These are phyloP conservation scores for Paraphaeosphaeria minitans DNA, from an alignment of 2,329 filamentous ascomycete genomes.

Conservation along the genomic window DNA sequence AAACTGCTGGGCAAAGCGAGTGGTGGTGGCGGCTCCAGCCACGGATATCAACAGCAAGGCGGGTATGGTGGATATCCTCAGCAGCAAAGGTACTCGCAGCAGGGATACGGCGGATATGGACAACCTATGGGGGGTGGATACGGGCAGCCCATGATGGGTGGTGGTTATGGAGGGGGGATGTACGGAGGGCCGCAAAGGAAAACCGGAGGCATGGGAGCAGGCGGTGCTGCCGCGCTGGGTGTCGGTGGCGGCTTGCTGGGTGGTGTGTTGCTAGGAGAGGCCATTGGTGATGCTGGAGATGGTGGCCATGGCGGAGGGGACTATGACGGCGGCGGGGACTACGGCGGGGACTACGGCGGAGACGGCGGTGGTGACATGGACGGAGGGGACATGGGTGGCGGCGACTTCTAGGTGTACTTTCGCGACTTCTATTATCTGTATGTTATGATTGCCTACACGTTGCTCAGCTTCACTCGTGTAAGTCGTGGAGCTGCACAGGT, in stretches of 20 bases:
- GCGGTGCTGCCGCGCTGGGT: slow-evolving; percentile 77
- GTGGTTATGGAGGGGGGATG: slow-evolving; percentile 32
- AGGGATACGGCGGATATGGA: slow-evolving; percentile 17
- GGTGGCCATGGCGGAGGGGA: slow-evolving; percentile 20
- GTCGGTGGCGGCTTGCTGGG: slow-evolving; percentile 81
- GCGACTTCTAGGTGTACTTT: slow-evolving; percentile 25
- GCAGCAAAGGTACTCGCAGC: slow-evolving; percentile 28
- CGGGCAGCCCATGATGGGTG: slow-evolving; percentile 21
- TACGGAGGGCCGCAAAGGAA: slow-evolving; percentile 50
- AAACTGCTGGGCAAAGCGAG: slow-evolving; percentile 58
- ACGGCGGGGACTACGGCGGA: slow-evolving; percentile 27
- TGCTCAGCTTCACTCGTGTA: too few relatives aligned
- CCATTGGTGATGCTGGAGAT: slow-evolving; percentile 30
- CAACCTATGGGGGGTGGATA: slow-evolving; percentile 15
- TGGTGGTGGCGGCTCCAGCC: slow-evolving; percentile 5
- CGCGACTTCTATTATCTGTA: too few relatives aligned
- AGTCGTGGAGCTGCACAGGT: too few relatives aligned
- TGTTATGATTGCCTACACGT: too few relatives aligned
- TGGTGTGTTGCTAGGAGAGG: slow-evolving; percentile 52
- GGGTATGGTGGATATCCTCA: slow-evolving; percentile 30
- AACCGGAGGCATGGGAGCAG: slow-evolving; percentile 62
- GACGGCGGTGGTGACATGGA: slow-evolving; percentile 36
- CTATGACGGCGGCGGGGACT: slow-evolving; percentile 20
- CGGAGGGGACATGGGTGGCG: slow-evolving; percentile 28
- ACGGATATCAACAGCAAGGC: slow-evolving; percentile 42